phyloP scores from a whole-genome alignment of 2,329 filamentous ascomycete species.

The Exutisphaerella laricina region DNA sequence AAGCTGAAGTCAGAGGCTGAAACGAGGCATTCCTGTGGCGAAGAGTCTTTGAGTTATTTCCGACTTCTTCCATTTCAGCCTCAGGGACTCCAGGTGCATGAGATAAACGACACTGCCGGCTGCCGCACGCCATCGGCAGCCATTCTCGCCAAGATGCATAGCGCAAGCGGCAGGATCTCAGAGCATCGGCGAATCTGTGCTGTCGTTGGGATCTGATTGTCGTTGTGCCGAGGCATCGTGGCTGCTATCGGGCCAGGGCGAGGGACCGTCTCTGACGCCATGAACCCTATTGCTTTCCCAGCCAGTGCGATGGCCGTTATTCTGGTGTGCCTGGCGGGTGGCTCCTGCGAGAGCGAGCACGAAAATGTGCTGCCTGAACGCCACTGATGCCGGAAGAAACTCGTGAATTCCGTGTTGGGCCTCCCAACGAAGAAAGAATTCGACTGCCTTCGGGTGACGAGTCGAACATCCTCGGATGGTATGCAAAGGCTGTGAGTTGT shows the following conservation, averaged over 20 bases:
- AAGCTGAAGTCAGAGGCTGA: too few species aligned
- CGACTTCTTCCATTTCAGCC: not conserved
- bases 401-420: not conserved
- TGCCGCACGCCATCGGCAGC: too few species aligned
- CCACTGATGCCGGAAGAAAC: not conserved
- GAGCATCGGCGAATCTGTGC: not conserved
- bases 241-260: not conserved
- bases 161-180: too few species aligned
- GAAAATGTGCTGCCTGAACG: conserved; percentile 3
- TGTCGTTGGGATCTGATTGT: not conserved
- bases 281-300: not conserved
- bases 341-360: not conserved
- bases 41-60: not conserved
- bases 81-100: too few species aligned
- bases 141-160: too few species aligned
- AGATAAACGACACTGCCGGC: too few species aligned
- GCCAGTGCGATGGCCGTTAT: not conserved
- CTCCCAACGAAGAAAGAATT: conserved; percentile 1
- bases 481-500: not conserved
- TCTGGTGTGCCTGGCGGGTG: not conserved
- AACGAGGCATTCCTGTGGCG: too few species aligned
- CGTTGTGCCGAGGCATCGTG: not conserved
- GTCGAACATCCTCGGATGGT: not conserved
- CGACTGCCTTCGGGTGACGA: conserved; percentile 2
- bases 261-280: too few species aligned